Conservation (phyloP, 441 rosid genomes). For the Gossypium schwendimanii region DNA sequence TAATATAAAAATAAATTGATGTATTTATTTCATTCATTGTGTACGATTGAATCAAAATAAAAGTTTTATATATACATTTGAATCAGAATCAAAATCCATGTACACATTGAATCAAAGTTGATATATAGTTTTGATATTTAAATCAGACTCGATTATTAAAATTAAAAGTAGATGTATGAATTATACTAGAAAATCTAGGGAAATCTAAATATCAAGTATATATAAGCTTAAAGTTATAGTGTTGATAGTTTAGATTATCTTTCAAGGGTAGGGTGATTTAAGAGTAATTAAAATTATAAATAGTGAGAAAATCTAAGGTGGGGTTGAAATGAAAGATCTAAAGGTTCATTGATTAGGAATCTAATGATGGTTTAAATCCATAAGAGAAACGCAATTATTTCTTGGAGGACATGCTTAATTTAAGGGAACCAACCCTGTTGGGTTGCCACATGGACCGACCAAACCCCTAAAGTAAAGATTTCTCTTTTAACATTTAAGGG, state of each 20-base stretch:
- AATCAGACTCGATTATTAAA: no score
- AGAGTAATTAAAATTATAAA: background rate
- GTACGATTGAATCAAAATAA: no score
- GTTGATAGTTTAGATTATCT: background rate
- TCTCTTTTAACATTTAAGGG: no score
- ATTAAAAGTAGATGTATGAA: no score
- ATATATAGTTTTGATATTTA: no score
- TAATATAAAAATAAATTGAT: no score
- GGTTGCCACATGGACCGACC: background rate
- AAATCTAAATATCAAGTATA: background rate
- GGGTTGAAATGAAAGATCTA: constrained; percentile 9
- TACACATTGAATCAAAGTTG: no score
- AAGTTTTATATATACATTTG: no score
- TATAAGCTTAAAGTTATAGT: background rate
- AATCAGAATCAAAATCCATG: no score
- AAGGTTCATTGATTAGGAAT: background rate
- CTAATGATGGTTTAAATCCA: background rate
- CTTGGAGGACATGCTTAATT: background rate
- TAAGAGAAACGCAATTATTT: background rate
- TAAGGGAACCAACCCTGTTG: background rate
- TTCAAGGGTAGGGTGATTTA: background rate
- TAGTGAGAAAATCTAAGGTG: background rate
- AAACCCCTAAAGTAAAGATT: background rate
- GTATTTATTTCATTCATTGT: no score
- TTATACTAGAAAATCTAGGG: background rate